Percentiles rank a stretch among this genome's conserved stretches.
phyloP scores from a whole-genome alignment of 2,329 filamentous ascomycete genomes.

The Mycocentrospora acerina region DNA sequence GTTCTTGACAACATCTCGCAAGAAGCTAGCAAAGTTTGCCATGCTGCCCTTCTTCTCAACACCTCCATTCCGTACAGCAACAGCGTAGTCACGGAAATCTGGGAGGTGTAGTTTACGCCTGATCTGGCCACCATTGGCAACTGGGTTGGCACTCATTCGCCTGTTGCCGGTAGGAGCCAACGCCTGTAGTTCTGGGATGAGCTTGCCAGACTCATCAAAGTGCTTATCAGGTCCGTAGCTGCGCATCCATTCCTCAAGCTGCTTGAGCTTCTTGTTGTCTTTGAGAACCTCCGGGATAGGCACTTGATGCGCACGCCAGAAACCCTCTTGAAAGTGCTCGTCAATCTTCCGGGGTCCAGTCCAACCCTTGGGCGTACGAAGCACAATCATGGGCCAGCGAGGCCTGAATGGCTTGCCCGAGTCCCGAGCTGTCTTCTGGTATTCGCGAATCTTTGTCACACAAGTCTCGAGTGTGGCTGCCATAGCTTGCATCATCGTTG shows the following conservation, averaged over 20 bases:
- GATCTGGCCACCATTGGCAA: conserved; percentile 70
- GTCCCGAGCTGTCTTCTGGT: conserved; percentile 71
- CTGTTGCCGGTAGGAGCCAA: conserved; percentile 65
- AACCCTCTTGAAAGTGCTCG: conserved; percentile 71
- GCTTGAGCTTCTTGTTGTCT: conserved; percentile 65
- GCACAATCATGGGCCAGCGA: conserved; percentile 76
- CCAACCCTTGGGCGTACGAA: conserved; percentile 79
- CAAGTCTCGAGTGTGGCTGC: conserved; percentile 73
- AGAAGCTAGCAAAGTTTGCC: conserved; percentile 66
- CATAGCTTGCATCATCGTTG: conserved; percentile 81
- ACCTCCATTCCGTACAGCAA: conserved; percentile 63
- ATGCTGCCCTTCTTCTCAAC: conserved; percentile 63
- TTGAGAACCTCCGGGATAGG: conserved; percentile 70
- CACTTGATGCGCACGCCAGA: conserved; percentile 77
- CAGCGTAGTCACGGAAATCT: conserved; percentile 68
- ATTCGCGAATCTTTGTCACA: conserved; percentile 66
- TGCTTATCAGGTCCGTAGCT: conserved; percentile 73
- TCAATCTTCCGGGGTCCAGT: conserved; percentile 72
- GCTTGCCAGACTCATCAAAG: conserved; percentile 64
- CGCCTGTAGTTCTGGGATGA: conserved; percentile 63
- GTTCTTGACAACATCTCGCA: conserved; percentile 65
- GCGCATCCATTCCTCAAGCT: conserved; percentile 76
- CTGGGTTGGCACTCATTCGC: conserved; percentile 76
- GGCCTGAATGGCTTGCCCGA: conserved; percentile 70
- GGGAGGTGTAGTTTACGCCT: conserved; percentile 68